Evolutionary conservation across 1,139 yeast species (phyloP).

Genomic region (Candida glucosophila): DNA sequence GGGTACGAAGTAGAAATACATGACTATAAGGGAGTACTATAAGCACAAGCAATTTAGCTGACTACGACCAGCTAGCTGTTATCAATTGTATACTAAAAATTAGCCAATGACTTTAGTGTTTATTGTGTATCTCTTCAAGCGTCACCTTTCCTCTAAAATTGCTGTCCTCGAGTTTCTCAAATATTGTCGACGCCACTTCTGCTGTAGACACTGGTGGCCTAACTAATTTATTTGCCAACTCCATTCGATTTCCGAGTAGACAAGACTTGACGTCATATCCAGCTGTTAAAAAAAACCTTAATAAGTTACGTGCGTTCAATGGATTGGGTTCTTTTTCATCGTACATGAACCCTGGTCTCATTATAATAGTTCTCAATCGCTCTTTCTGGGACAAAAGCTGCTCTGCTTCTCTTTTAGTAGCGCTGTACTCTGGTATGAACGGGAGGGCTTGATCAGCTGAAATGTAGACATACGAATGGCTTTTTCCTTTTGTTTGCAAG

Average conservation of each 20-base stretch:
- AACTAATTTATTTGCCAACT: constrained; percentile 36
- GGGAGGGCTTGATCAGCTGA: constrained; percentile 75
- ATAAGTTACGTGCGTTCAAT: constrained; percentile 19
- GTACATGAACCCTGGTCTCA: constrained; percentile 81
- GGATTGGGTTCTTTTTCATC: constrained; percentile 36
- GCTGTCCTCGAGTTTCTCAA: constrained; percentile 45
- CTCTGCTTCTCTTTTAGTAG: constrained; percentile 75
- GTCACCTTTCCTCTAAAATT: constrained; percentile 49
- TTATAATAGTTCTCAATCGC: constrained; percentile 47
- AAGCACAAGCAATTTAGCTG: too few species aligned
- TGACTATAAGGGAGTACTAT: too few species aligned
- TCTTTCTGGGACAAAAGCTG: constrained; percentile 35
- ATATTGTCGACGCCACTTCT: constrained; percentile 52
- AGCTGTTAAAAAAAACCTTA: constrained; percentile 19
- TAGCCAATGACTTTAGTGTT: too few species aligned
- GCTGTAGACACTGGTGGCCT: constrained; percentile 66
- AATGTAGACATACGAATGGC: constrained; percentile 59
- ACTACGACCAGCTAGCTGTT: too few species aligned
- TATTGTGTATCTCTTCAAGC: constrained; percentile 41
- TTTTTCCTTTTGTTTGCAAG: constrained; percentile 14
- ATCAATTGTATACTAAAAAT: too few species aligned
- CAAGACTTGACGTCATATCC: constrained; percentile 37
- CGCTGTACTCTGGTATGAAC: constrained; percentile 57
- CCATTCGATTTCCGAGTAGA: constrained; percentile 17
- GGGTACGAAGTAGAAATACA: too few species aligned